Conservation (phyloP, 306 rosid genomes). For the Pyrus communis region DNA sequence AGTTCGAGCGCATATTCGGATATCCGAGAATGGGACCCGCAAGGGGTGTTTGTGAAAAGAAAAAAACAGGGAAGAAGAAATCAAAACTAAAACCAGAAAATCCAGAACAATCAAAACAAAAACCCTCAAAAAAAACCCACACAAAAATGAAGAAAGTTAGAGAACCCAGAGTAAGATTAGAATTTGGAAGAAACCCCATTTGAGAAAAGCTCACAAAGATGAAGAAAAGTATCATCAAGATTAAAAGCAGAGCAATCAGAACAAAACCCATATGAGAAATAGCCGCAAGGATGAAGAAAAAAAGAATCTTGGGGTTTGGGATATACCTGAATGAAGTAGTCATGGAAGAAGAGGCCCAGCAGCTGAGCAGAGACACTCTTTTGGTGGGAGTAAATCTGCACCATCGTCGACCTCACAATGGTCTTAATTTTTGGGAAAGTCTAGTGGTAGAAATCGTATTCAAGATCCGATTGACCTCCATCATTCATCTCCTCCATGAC, state of each 20-base stretch:
- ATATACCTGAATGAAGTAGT: constrained; percentile 66
- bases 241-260: not conserved
- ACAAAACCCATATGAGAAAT: not conserved
- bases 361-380: constrained; percentile 50
- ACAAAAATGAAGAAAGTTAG: not conserved
- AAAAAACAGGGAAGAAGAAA: no score
- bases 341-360: constrained; percentile 79
- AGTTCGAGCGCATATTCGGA: constrained; percentile 36
- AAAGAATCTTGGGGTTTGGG: not conserved
- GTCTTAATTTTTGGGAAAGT: constrained; percentile 63
- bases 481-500: constrained; percentile 13
- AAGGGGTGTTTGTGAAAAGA: not conserved
- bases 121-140: not conserved
- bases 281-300: not conserved
- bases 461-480: constrained; percentile 58
- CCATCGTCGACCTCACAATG: constrained; percentile 38
- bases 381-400: constrained; percentile 41
- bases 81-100: not conserved
- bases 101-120: not conserved
- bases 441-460: constrained; percentile 48
- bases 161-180: not conserved
- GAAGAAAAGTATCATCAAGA: not conserved
- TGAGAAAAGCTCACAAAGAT: not conserved
- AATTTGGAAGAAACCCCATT: not conserved
- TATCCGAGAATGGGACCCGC: constrained; percentile 22